Conservation (phyloP, 805 yeast species). For the Candida loeiensis region DNA sequence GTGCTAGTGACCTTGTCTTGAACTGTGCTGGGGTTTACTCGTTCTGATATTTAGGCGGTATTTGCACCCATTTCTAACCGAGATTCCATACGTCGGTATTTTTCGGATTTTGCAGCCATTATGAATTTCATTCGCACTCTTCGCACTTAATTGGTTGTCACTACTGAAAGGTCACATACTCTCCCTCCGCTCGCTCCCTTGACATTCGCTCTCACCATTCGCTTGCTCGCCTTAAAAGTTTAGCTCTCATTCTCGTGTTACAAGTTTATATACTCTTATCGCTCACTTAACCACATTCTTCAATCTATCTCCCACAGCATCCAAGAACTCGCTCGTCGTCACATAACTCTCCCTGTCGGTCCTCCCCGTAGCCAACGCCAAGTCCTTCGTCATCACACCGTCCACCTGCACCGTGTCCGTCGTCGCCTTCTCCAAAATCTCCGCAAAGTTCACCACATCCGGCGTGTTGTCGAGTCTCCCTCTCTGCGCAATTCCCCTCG, state of each 20-base stretch:
- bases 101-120: no score
- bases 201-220: neutral
- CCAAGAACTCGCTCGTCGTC: conserved; percentile 87
- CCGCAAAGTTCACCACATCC: conserved; percentile 77
- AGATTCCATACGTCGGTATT: no score
- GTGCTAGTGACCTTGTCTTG: no score
- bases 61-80: no score
- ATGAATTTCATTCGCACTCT: no score
- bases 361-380: conserved; percentile 85
- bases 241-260: neutral
- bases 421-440: conserved; percentile 76
- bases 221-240: no score
- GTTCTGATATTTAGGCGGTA: no score
- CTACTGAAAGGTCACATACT: no score
- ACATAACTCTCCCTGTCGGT: conserved; percentile 80
- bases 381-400: conserved; percentile 92
- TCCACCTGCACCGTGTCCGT: conserved; percentile 80
- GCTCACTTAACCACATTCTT: conserved; percentile 10
- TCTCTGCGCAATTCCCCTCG: conserved; percentile 89
- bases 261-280: no score
- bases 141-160: no score
- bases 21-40: no score
- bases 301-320: conserved; percentile 72
- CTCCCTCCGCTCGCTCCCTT: no score
- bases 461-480: conserved; percentile 87